These are phyloP conservation scores for Entomortierella parvispora DNA, from an alignment of 192 early-diverging fungal species.

Conservation along the genomic window DNA sequence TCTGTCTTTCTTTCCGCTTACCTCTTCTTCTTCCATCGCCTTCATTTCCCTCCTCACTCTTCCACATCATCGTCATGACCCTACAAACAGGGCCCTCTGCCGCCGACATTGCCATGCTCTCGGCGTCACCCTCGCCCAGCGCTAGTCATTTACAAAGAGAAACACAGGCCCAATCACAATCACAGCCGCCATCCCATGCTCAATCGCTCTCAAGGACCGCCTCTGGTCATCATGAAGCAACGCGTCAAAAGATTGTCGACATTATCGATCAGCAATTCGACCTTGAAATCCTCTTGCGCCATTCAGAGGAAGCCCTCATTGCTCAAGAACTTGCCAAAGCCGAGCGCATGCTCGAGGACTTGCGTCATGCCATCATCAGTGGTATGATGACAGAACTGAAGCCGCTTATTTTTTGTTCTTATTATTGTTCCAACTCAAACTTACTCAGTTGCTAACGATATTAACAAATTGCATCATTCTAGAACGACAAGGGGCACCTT, in stretches of 20 bases:
- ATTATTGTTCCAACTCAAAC: neutral
- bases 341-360: constrained; percentile 63
- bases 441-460: too few relatives aligned
- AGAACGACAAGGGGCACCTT: constrained; percentile 56
- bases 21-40: too few relatives aligned
- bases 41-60: too few relatives aligned
- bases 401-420: neutral
- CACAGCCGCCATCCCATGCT: neutral
- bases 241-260: constrained; percentile 57
- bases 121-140: neutral
- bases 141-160: neutral
- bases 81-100: too few relatives aligned
- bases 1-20: too few relatives aligned
- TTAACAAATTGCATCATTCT: constrained; percentile 11
- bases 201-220: neutral
- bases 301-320: constrained; percentile 74
- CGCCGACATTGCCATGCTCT: too few relatives aligned
- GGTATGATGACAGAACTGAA: constrained; percentile 45
- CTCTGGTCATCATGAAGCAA: constrained; percentile 32
- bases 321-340: constrained; percentile 67
- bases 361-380: constrained; percentile 63
- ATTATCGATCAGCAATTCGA: constrained; percentile 81
- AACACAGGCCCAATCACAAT: neutral
- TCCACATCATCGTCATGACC: too few relatives aligned
- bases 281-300: constrained; percentile 78